Conservation (phyloP, 1,139 yeast species). For the Scheffersomyces cryptocercus region DNA sequence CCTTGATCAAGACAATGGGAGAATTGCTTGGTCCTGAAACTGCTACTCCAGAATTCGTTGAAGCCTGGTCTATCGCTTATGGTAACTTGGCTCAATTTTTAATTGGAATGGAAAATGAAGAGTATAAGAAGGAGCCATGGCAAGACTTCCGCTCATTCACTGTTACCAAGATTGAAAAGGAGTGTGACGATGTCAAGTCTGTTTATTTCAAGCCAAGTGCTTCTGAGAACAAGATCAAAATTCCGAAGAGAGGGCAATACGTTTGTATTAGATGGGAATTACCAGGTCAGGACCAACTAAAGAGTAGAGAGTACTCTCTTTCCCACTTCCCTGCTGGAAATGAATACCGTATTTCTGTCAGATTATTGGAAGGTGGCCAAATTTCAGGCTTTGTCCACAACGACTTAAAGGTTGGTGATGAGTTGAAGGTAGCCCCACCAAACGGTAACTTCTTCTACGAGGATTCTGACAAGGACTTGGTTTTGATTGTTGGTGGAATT, state of each 20-base stretch:
- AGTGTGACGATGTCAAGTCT: constrained; percentile 51
- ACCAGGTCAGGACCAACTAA: constrained; percentile 29
- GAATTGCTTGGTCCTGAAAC: constrained; percentile 56
- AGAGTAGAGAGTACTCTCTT: constrained; percentile 55
- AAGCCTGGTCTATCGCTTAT: constrained; percentile 71
- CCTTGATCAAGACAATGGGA: constrained; percentile 53
- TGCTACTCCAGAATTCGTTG: constrained; percentile 57
- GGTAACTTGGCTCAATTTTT: constrained; percentile 62
- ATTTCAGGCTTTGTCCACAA: constrained; percentile 54
- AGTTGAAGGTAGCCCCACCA: constrained; percentile 57
- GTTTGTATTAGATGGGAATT: constrained; percentile 49
- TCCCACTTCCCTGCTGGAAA: constrained; percentile 32
- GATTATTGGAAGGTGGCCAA: constrained; percentile 47
- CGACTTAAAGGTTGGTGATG: constrained; percentile 49
- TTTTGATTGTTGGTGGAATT: constrained; percentile 60
- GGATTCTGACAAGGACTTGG: constrained; percentile 33
- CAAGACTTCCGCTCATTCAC: constrained; percentile 54
- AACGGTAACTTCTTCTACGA: constrained; percentile 52
- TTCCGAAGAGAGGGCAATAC: constrained; percentile 61
- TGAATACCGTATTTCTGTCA: constrained; percentile 56
- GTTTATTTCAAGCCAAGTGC: constrained; percentile 53
- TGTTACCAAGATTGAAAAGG: constrained; percentile 44
- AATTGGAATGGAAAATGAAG: constrained; percentile 53
- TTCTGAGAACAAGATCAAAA: constrained; percentile 29
- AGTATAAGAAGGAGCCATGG: constrained; percentile 54